Conservation (phyloP, 1,284 basidiomycete species). For the Leccinum pachyderme region DNA sequence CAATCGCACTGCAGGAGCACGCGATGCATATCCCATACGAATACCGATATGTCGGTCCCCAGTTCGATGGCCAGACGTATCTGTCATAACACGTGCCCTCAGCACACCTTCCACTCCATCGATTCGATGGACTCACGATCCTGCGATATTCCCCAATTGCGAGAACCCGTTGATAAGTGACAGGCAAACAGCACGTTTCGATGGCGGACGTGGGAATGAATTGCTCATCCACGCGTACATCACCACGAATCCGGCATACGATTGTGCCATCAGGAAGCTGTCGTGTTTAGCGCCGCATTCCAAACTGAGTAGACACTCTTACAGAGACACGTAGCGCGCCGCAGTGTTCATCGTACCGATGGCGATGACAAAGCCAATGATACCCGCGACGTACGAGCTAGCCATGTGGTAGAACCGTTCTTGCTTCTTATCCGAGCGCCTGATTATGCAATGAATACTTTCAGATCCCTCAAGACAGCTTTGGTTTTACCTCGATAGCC, state of each 20-base stretch:
- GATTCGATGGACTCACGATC: conserved; percentile 50
- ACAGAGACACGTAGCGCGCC: conserved; percentile 68
- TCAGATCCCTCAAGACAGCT: conserved; percentile 12
- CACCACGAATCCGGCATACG: conserved; percentile 65
- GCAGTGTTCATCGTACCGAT: conserved; percentile 67
- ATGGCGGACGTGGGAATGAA: conserved; percentile 63
- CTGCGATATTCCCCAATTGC: conserved; percentile 65
- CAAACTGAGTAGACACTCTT: conserved; percentile 23
- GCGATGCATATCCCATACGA: conserved; percentile 31
- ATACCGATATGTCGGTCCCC: conserved; percentile 30
- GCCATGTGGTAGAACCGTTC: conserved; percentile 69
- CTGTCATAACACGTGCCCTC: conserved; percentile 6
- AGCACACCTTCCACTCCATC: background rate
- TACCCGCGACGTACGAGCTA: conserved; percentile 51
- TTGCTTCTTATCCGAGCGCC: conserved; percentile 36
- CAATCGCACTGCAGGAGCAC: conserved; percentile 13
- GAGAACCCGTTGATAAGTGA: conserved; percentile 71
- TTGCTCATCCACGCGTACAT: conserved; percentile 68
- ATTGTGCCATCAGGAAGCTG: conserved; percentile 72
- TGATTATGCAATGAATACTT: conserved; percentile 1
- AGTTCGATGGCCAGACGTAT: conserved; percentile 23
- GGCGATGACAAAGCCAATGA: conserved; percentile 73
- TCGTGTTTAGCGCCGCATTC: conserved; percentile 2
- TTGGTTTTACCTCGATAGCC: conserved; percentile 45
- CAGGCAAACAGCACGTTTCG: conserved; percentile 69